Base-by-base conservation (phyloP, 257 asterid genomes). In the Solanum lignicaule region DNA sequence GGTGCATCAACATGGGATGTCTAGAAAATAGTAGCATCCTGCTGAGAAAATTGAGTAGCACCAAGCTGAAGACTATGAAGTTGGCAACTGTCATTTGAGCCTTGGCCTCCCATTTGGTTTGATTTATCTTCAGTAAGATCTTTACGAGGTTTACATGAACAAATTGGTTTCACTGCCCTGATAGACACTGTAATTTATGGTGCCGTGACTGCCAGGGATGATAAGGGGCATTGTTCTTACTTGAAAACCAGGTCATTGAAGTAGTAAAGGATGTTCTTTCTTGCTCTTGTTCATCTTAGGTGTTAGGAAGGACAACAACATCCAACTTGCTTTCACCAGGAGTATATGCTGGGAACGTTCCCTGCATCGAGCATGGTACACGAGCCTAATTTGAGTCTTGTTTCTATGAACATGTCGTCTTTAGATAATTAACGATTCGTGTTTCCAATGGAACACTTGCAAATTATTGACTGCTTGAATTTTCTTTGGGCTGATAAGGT, bases 1-100 rank as follows among this genome's bases (percentile, higher is more conserved):
- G 99, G 98, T 23, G 89, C 93, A 36, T 94, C 99, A 15, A 93
- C 96, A 27, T 96, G 99, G 99, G 98, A 87, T 88, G 90, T 87
- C 38, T 84, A 83, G 41, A 84, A 86, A 58, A 35, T 7, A 38
- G 38, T 43, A 4, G 39, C 66, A 43, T 32, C 78, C 52, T 38
- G 35, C 87, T 31, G 83, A 46, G 21, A 43, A 87, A 27, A 65
- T 29, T 65, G 10, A 60, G 29, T 27, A 20, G 36, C 18, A 46
- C 20, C 43, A 82, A 82, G 20, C 15, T 29, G 3, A 31, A 31
- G 41, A 48, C 85, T 81, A 9, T 41, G 85, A 82, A 82, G 69
- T 82, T 43, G n/a, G 41, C 69, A 9, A 48, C 69, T 48, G 43
- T 16, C 69, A 48, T 20, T 82, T 48, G 36, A 48, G 21, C 43